A percentile compares a stretch with the other conserved stretches of the same genome.
These are phyloP conservation scores for Cordyceps militaris DNA, from an alignment of 2,329 filamentous ascomycete species.

Conservation along the genomic window DNA sequence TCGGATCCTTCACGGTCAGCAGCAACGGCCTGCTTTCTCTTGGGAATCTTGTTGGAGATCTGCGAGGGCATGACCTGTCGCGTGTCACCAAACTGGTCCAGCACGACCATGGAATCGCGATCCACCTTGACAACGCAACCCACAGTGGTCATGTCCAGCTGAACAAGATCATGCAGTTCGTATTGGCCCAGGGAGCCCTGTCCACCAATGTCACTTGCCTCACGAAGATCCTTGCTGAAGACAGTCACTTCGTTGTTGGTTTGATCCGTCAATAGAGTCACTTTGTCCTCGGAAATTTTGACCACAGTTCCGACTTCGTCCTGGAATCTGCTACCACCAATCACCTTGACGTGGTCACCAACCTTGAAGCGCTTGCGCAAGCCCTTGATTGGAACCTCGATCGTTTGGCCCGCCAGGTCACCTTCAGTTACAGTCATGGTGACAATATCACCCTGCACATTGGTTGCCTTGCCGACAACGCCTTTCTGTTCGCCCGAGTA, in stretches of 20 bases:
- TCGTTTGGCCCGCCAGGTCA: slow-evolving; percentile 70
- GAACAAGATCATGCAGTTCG: slow-evolving; percentile 86
- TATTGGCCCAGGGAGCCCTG: slow-evolving; percentile 81
- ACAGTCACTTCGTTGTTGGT: slow-evolving; percentile 92
- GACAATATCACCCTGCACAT: slow-evolving; percentile 87
- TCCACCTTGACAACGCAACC: slow-evolving; percentile 94
- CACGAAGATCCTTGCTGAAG: slow-evolving; percentile 92
- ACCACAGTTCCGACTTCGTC: slow-evolving; percentile 98
- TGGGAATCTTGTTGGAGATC: slow-evolving; percentile 81
- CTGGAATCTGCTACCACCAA: slow-evolving; percentile 86
- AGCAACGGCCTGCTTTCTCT: slow-evolving; percentile 76
- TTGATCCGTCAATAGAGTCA: slow-evolving; percentile 89
- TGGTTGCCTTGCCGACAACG: slow-evolving; percentile 75
- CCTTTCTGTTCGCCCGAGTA: slow-evolving; percentile 94
- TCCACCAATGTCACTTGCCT: slow-evolving; percentile 86
- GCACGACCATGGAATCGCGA: slow-evolving; percentile 78
- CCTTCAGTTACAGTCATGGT: slow-evolving; percentile 81
- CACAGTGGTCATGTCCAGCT: slow-evolving; percentile 87
- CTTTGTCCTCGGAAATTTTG: slow-evolving; percentile 82
- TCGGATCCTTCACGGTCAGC: slow-evolving; percentile 91
- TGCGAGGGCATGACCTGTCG: slow-evolving; percentile 83
- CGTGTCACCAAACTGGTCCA: slow-evolving; percentile 83
- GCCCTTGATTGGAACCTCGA: slow-evolving; percentile 88
- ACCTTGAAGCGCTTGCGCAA: slow-evolving; percentile 87
- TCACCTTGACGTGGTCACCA: slow-evolving; percentile 98